These are phyloP conservation scores for Santalum album DNA, from an alignment of 164 flowering plant species.

Conservation along the genomic window DNA sequence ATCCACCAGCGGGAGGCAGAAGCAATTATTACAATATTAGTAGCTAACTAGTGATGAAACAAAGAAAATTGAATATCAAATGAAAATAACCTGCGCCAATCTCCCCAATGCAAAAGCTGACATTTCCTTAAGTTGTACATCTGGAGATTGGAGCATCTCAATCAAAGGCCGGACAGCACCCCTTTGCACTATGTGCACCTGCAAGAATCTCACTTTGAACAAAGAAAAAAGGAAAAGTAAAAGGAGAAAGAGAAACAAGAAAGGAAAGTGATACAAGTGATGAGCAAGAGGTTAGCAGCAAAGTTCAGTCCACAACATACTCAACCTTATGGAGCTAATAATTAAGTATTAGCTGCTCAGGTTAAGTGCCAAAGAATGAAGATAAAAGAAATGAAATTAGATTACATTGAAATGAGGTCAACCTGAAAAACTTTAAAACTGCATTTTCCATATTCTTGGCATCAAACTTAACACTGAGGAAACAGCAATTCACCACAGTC, in stretches of 20 bases:
- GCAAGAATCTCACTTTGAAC: slow-evolving; percentile 13
- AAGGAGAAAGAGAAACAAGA: background rate
- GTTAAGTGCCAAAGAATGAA: too few species aligned
- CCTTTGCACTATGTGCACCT: slow-evolving; percentile 98
- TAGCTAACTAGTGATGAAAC: background rate
- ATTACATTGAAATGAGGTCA: background rate
- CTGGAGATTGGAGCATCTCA: slow-evolving; percentile 92
- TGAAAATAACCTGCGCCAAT: slow-evolving; percentile 79
- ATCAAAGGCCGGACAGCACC: slow-evolving; percentile 95
- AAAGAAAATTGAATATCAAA: background rate
- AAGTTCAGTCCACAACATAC: too few species aligned
- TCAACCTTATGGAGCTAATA: too few species aligned
- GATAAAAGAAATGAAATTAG: too few species aligned
- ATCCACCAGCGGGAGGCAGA: background rate
- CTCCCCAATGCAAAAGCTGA: slow-evolving; percentile 98
- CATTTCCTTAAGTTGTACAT: slow-evolving; percentile 87
- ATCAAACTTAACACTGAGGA: too few species aligned
- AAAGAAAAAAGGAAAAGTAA: background rate
- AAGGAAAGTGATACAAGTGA: background rate
- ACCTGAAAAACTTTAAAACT: background rate
- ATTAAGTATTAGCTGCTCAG: too few species aligned
- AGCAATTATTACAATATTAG: background rate
- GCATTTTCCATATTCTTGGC: too few species aligned
- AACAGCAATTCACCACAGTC: too few species aligned
- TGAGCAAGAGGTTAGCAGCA: too few species aligned